Percentiles rank a stretch among this genome's conserved stretches.
These are phyloP conservation scores for Phytophthora constricta DNA, from an alignment of 352 stramenopile genomes.

Conservation along the genomic window DNA sequence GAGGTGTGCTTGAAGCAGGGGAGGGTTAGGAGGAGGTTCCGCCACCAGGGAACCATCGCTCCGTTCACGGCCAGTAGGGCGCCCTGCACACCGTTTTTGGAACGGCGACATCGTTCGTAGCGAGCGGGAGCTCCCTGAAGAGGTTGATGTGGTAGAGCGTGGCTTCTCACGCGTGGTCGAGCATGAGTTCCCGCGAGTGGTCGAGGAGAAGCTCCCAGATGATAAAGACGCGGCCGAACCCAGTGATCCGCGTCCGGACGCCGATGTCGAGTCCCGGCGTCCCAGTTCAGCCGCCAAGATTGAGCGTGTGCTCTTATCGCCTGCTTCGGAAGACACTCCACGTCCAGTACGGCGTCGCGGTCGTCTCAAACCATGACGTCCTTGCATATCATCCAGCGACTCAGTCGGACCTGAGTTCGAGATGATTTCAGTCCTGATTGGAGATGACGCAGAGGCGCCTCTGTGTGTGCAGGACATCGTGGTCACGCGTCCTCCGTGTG, in stretches of 20 bases:
- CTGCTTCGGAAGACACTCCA: slow-evolving; percentile 3
- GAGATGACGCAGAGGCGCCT: not conserved
- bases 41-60: too few relatives aligned
- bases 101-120: slow-evolving; percentile 6
- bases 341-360: not conserved
- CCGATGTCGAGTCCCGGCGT: slow-evolving; percentile 13
- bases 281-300: slow-evolving; percentile 14
- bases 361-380: slow-evolving; percentile 5
- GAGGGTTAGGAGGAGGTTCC: too few relatives aligned
- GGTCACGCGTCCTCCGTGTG: slow-evolving; percentile 7
- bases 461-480: slow-evolving; percentile 8
- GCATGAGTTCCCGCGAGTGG: too few relatives aligned
- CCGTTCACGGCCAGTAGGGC: too few relatives aligned
- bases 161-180: too few relatives aligned
- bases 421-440: slow-evolving; percentile 4
- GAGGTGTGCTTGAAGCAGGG: too few relatives aligned
- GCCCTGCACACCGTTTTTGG: slow-evolving; percentile 9
- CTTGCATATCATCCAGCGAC: not conserved
- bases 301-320: slow-evolving; percentile 15
- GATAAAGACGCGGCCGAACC: not conserved
- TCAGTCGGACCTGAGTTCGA: slow-evolving; percentile 8
- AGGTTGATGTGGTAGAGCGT: slow-evolving; percentile 11
- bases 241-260: not conserved
- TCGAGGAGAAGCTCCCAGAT: not conserved
- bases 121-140: slow-evolving; percentile 12